phyloP scores from a whole-genome alignment of 2,329 filamentous ascomycete species.

The Diaporthe citriasiana region DNA sequence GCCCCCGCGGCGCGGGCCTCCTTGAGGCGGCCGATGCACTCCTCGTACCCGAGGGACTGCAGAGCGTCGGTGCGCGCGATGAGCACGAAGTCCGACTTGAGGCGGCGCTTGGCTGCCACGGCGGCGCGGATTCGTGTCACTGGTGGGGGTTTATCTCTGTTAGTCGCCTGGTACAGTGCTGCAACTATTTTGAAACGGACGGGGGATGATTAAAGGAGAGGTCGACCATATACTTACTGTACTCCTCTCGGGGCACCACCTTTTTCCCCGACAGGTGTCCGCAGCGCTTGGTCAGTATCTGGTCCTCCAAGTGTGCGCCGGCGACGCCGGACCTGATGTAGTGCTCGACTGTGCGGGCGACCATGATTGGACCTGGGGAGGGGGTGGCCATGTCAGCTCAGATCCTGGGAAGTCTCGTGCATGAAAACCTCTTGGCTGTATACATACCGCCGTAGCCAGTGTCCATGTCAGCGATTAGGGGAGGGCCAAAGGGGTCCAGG shows the following conservation, averaged over 20 bases:
- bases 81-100: slow-evolving; percentile 67
- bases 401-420: neutral
- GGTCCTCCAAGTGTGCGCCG: slow-evolving; percentile 54
- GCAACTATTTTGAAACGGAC: too few relatives aligned
- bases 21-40: slow-evolving; percentile 60
- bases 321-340: slow-evolving; percentile 68
- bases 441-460: slow-evolving; percentile 66
- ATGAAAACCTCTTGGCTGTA: too few relatives aligned
- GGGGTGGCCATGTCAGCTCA: neutral
- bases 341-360: slow-evolving; percentile 58
- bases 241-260: slow-evolving; percentile 50
- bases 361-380: slow-evolving; percentile 53
- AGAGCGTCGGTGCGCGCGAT: slow-evolving; percentile 71
- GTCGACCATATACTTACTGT: slow-evolving; percentile 21
- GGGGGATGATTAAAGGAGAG: too few relatives aligned
- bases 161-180: neutral
- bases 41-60: slow-evolving; percentile 65
- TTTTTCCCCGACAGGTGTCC: slow-evolving; percentile 56
- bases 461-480: slow-evolving; percentile 67
- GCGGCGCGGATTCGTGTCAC: slow-evolving; percentile 51
- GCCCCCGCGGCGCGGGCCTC: slow-evolving; percentile 64
- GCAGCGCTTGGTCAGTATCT: slow-evolving; percentile 55
- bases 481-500: slow-evolving; percentile 59
- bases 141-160: neutral
- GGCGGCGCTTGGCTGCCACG: slow-evolving; percentile 47